phyloP scores from a whole-genome alignment of 1,284 basidiomycete species.

The Apiotrichum gamsii region DNA sequence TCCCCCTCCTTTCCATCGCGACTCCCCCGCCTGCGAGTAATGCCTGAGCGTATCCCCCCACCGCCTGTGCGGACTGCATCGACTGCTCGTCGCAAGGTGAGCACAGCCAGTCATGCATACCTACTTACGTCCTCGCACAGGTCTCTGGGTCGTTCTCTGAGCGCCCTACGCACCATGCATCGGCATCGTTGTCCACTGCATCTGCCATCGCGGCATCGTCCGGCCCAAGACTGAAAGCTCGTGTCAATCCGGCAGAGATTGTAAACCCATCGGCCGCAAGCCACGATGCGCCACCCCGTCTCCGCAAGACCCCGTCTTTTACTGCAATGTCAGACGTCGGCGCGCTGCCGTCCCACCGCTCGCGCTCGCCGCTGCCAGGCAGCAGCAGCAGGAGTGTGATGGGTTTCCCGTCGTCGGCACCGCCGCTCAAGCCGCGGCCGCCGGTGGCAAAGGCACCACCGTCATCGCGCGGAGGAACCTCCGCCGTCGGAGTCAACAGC shows the following conservation, averaged over 20 bases:
- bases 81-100: slow-evolving; percentile 1
- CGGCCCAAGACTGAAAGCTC: slow-evolving; percentile 18
- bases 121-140: no score
- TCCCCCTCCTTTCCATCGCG: no score
- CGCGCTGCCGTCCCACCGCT: not conserved
- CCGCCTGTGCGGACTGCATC: no score
- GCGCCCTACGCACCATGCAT: slow-evolving; percentile 1
- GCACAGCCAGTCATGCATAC: no score
- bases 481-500: not conserved
- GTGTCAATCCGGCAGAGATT: slow-evolving; percentile 19
- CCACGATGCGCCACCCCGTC: not conserved
- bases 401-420: slow-evolving; percentile 4
- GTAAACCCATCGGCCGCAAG: slow-evolving; percentile 2
- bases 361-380: slow-evolving; percentile 3
- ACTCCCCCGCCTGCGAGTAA: no score
- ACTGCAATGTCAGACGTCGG: not conserved
- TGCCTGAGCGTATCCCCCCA: no score
- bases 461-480: not conserved
- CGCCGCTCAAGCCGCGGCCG: not conserved
- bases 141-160: no score
- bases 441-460: slow-evolving; percentile 1
- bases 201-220: slow-evolving; percentile 19
- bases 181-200: slow-evolving; percentile 7
- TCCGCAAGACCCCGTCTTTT: slow-evolving; percentile 5
- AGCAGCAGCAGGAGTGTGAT: no score